Base-by-base conservation (phyloP, 2,329 filamentous ascomycete genomes). In the Pyrenophora tritici-repentis region DNA sequence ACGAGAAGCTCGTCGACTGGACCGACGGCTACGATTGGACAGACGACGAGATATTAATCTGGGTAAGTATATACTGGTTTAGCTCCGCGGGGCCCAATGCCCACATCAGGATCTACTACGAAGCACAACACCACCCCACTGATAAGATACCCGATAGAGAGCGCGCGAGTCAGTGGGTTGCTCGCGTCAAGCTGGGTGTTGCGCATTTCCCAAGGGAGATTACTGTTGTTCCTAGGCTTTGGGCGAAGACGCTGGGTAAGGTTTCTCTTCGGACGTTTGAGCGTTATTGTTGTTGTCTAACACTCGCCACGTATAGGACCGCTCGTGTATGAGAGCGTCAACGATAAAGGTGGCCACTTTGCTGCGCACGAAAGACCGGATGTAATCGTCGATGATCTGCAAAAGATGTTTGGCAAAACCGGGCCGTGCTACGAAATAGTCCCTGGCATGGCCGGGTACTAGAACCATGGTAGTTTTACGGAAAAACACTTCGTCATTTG, bases 1-100 rank as follows among this genome's bases (percentile, higher is more conserved):
- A 89, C 59, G 90, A 93, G 73, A 93, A 93, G 68, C 74, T 93
- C 32, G 83, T 87, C 59, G 86, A 89, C 61, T 93, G 89, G 89
- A 86, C 85, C 0, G 88, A 92, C 62, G 63, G 61, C 1, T 91
- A 91, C 64, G 75, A 81, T 0, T 92, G 88, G 88, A 87, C 83
- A 0, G 86, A 90, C 54, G 87, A 91, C 47, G 88, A 92, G 73
- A 80, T 92, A 7, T 73, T 90, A 20, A 89, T 85, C 0, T 93
- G 88, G 89, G 73, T 91, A 1, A 83, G 79, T 42, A 81, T 92
- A 33, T 92, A 92, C 68, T 84, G 81, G 66, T 91, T 91, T 73
- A 86, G 83, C 7, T 80, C 75, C 0, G 86, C 87, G 1, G 88
- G 89, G 0, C 85, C 89, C 0, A 85, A 84, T 1, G 87, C 89